Evolutionary conservation across 176 grass and related monocot genomes (phyloP), one percentile per base, ranked within the genome.

Genomic region (Stipa capillata): DNA sequence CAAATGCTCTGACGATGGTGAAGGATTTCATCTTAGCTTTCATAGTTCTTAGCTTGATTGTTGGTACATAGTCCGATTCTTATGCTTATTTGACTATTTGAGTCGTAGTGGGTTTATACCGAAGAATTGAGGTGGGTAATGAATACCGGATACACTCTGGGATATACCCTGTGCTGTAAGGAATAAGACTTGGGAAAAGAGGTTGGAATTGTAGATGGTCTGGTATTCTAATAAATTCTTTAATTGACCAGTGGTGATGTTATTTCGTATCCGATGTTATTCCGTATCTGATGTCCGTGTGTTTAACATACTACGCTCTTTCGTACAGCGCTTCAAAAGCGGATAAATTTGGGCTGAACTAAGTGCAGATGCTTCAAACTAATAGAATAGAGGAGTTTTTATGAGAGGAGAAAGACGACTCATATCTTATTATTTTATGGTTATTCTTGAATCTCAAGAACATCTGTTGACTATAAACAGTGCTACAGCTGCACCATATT

Each of bases 31-130:
- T 77, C 66, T 32, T 84, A 79, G 58, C 33, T 88, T 79, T 65
- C 65, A 18, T 83, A 65, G 28, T 42, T 81, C 8, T 48, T 83
- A 65, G 57, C 80, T 82, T 85, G 32, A 74, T 80, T 77, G 40
- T 60, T 72, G 70, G 74, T 82, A 62, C 51, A 79, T 87, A 65
- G 62, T 59, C 74, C 45, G 54, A 35, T 87, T 90, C 35, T 85
- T 90, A 15, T 80, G 13, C 60, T 83, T 84, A 79, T 51, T 88
- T 59, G 32, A 47, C 56, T 84, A 79, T 49, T 88, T 51, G 58
- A 73, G 59, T 65, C 40, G 13, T 73, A 20, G 32, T 79, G 31
- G 59, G 13, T 60, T 72, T 79, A 68, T 50, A 74, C 67, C 40
- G 6, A 37, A 77, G 44, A 64, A 78, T 4, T 37, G 73, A 16